These are phyloP conservation scores for Solanum etuberosum DNA, from an alignment of 257 asterid genomes.

Conservation along the genomic window DNA sequence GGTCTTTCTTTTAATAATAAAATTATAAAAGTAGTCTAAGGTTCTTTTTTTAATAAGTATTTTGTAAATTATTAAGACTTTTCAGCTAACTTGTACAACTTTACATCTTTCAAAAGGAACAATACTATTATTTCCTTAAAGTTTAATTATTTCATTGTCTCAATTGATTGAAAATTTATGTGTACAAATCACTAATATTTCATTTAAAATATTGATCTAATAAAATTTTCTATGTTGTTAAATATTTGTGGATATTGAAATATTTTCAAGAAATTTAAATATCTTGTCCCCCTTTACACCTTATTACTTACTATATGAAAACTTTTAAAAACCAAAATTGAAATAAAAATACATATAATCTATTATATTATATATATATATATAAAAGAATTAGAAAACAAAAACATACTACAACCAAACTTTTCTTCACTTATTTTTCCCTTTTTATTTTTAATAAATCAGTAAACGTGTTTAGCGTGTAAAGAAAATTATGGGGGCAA, in stretches of 20 bases:
- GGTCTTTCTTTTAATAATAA: background rate
- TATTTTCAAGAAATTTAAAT: too few species aligned
- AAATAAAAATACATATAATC: too few species aligned
- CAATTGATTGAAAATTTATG: background rate
- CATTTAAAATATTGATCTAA: background rate
- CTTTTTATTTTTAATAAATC: background rate
- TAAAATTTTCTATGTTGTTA: too few species aligned
- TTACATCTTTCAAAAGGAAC: background rate
- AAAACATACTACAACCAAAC: background rate
- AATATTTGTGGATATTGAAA: too few species aligned
- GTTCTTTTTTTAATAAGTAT: background rate
- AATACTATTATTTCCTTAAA: background rate
- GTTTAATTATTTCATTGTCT: background rate
- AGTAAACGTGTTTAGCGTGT: background rate
- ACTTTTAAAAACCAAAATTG: too few species aligned
- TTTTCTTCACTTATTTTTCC: background rate
- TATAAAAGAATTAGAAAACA: background rate
- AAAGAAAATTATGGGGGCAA: background rate
- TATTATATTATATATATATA: too few species aligned
- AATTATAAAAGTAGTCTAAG: too few species aligned
- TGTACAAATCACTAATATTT: background rate
- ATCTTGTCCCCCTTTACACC: too few species aligned
- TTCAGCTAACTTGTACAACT: background rate
- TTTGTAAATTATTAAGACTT: background rate
- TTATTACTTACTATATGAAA: too few species aligned